Base-by-base conservation (phyloP, 2,329 filamentous ascomycete genomes). In the Fusarium musae region DNA sequence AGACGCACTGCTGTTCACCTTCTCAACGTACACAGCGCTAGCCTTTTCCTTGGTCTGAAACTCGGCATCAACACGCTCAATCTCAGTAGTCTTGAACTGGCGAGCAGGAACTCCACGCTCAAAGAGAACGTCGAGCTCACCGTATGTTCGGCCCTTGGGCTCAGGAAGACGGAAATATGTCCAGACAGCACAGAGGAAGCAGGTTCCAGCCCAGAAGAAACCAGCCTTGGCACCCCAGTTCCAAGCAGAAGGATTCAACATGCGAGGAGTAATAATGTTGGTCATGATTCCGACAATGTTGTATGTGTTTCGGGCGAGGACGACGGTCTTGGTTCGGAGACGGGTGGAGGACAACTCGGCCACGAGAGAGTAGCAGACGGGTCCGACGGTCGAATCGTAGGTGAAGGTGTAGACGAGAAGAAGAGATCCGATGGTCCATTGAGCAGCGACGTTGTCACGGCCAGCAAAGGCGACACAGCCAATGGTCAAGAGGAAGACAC, bases 321-420 rank as follows among this genome's bases (percentile, higher is more conserved):
- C 84, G 23, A 86, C 82, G 0, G 84, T 84, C 77, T 86, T 85
- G 53, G 83, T 84, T 50, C 85, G 81, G 26, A 87, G 81, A 43
- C 85, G 84, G 8, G 84, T 85, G 0, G 84, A 85, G 2, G 82
- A 81, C 6, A 86, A 69, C 75, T 87, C 85, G 2, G 85, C 89
- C 9, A 97, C 94, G 39, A 97, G 87, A 0, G 93, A 96, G 83
- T 96, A 97, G 83, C 93, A 95, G 32, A 97, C 93, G 42, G 70
- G 82, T 1, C 82, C 82, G 32, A 84, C 80, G 9, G 82, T 83
- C 43, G 76, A 77, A 66, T 84, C 78, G 60, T 83, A 84, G 54
- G 84, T 81, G 36, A 86, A 83, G 26, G 83, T 85, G 78, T 85
- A 86, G 67, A 84, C 78, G 28, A 83, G 72, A 4, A 83, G 80